These are phyloP conservation scores for Hippophae tibetana DNA, from an alignment of 306 rosid genomes.

Conservation along the genomic window DNA sequence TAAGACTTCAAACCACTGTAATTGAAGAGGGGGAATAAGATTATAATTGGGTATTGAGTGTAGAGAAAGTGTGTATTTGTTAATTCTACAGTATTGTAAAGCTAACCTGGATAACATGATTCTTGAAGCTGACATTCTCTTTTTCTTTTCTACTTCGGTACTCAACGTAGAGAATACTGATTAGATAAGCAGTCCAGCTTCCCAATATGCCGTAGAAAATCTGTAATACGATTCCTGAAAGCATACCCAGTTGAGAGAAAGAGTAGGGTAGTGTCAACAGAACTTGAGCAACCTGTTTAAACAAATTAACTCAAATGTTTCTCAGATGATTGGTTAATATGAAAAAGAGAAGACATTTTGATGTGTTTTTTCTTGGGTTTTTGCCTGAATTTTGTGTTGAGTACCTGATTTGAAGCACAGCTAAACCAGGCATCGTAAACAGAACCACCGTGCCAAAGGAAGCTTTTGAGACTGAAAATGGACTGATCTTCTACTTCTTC, in stretches of 20 bases:
- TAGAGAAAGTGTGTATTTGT: background rate
- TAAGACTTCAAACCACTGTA: conserved; percentile 89
- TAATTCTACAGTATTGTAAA: background rate
- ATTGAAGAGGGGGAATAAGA: background rate
- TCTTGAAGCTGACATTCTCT: conserved; percentile 86
- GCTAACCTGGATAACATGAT: conserved; percentile 91
- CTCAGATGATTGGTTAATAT: background rate
- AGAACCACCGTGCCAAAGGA: conserved; percentile 97
- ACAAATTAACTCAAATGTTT: background rate
- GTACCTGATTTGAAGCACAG: conserved; percentile 93
- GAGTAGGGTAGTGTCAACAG: conserved; percentile 82
- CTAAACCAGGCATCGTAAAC: conserved; percentile 95
- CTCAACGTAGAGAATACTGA: conserved; percentile 82
- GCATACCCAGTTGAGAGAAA: conserved; percentile 78
- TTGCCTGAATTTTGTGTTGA: background rate
- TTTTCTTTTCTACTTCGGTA: conserved; percentile 76
- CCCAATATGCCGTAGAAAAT: conserved; percentile 82
- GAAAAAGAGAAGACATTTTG: background rate
- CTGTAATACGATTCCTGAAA: conserved; percentile 74
- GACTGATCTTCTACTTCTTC: conserved; percentile 34
- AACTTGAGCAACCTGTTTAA: conserved; percentile 83
- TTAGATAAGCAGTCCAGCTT: conserved; percentile 94
- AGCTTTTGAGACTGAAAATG: conserved; percentile 32
- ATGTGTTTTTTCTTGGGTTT: background rate
- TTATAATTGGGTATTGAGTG: background rate